Evolutionary conservation across 2,329 filamentous ascomycete genomes (phyloP).

Genomic region (Cladorrhinum sp.): DNA sequence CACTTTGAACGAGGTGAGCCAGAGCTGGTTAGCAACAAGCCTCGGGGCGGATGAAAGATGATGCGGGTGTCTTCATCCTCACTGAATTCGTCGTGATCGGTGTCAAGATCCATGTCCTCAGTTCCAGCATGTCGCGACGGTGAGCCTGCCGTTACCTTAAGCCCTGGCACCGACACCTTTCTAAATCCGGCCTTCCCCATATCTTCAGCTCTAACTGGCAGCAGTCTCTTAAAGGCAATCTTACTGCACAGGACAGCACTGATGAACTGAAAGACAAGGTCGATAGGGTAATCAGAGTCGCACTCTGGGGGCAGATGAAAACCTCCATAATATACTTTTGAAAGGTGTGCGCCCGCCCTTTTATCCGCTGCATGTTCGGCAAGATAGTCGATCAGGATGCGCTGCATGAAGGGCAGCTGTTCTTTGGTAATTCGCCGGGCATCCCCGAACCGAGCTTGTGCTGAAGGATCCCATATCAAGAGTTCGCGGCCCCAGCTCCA

Average conservation of each 20-base stretch:
- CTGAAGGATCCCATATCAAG: conserved; percentile 52
- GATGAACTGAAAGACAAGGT: conserved; percentile 42
- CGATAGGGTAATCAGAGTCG: conserved; percentile 36
- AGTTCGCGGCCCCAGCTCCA: conserved; percentile 42
- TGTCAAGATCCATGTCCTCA: conserved; percentile 22
- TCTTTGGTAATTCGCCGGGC: conserved; percentile 26
- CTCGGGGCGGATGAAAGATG: conserved; percentile 48
- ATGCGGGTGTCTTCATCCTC: conserved; percentile 32
- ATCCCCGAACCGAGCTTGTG: conserved; percentile 25
- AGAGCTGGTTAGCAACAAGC: conserved; percentile 15
- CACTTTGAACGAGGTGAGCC: conserved; percentile 32
- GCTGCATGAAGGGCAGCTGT: conserved; percentile 47
- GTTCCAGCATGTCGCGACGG: conserved; percentile 11
- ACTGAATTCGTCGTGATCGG: conserved; percentile 25
- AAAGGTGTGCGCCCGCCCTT: conserved; percentile 35
- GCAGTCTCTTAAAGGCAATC: conserved; percentile 25
- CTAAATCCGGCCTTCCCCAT: conserved; percentile 37
- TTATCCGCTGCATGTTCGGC: conserved; percentile 30
- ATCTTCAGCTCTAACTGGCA: conserved; percentile 38
- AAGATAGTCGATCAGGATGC: conserved; percentile 40
- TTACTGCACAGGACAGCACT: conserved; percentile 31
- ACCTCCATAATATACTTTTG: conserved; percentile 46
- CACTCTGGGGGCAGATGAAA: conserved; percentile 26
- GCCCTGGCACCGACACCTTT: conserved; percentile 25
- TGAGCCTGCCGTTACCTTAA: neutral